Evolutionary conservation across 2,329 filamentous ascomycete species (phyloP).

Genomic region (Bimuria novae-zelandiae): DNA sequence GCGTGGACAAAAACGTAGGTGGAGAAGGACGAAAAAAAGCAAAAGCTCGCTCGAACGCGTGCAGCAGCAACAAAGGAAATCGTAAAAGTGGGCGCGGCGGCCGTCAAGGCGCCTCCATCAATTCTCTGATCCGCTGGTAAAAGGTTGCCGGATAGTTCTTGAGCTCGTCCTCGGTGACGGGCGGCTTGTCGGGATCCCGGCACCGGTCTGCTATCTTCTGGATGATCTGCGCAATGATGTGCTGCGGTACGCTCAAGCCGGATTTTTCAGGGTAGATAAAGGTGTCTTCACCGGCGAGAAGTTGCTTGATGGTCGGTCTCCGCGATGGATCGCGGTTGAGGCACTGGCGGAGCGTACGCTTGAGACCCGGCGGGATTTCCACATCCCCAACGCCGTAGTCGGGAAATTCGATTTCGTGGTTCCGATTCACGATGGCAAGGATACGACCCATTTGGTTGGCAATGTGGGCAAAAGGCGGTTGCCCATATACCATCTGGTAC

Average conservation of each 20-base stretch:
- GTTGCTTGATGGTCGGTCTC: slow-evolving; percentile 61
- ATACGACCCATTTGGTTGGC: slow-evolving; percentile 84
- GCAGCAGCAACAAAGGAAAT: neutral
- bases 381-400: slow-evolving; percentile 69
- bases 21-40: neutral
- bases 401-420: slow-evolving; percentile 73
- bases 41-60: neutral
- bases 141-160: slow-evolving; percentile 52
- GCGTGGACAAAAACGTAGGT: too few species aligned
- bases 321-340: slow-evolving; percentile 62
- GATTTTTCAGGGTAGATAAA: slow-evolving; percentile 63
- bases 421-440: slow-evolving; percentile 81
- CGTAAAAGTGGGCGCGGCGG: neutral
- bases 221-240: slow-evolving; percentile 64
- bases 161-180: slow-evolving; percentile 62
- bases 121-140: slow-evolving; percentile 52
- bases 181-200: slow-evolving; percentile 54
- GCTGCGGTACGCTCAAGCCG: slow-evolving; percentile 55
- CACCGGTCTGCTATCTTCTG: slow-evolving; percentile 65
- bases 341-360: slow-evolving; percentile 61
- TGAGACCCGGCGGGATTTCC: slow-evolving; percentile 59
- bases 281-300: slow-evolving; percentile 60
- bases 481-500: slow-evolving; percentile 98
- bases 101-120: slow-evolving; percentile 32
- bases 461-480: slow-evolving; percentile 93